Evolutionary conservation across 441 rosid genomes (phyloP).

Genomic region (Gossypium lobatum): DNA sequence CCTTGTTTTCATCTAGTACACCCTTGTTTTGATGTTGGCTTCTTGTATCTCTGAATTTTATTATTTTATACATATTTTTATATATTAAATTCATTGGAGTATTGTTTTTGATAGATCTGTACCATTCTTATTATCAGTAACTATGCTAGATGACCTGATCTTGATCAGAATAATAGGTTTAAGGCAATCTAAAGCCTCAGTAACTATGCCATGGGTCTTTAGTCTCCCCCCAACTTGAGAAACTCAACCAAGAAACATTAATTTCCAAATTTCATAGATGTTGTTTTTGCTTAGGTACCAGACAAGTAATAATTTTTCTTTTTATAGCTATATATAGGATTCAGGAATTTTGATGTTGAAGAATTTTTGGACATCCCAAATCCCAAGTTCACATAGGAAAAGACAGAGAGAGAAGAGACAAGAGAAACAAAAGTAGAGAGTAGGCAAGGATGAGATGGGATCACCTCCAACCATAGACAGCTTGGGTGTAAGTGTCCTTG

Average conservation of each 20-base stretch:
- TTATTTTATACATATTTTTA: too few relatives aligned
- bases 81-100: too few relatives aligned
- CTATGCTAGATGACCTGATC: not conserved
- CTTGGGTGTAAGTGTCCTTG: constrained; percentile 59
- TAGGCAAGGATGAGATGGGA: not conserved
- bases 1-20: too few relatives aligned
- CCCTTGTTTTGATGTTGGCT: too few relatives aligned
- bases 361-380: not conserved
- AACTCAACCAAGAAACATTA: not conserved
- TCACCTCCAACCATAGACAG: constrained; percentile 63
- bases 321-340: not conserved
- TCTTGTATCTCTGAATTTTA: too few relatives aligned
- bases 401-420: not conserved
- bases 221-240: not conserved
- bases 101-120: too few relatives aligned
- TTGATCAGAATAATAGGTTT: not conserved
- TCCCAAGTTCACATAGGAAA: not conserved
- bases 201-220: too few relatives aligned
- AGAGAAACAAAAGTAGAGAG: not conserved
- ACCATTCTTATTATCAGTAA: too few relatives aligned
- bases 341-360: not conserved
- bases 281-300: not conserved
- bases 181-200: too few relatives aligned
- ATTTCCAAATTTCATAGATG: too few relatives aligned
- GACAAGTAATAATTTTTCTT: not conserved